Evolutionary conservation across 108 stramenopile species (phyloP).

Genomic region (Cyclostephanos tholiformis): DNA sequence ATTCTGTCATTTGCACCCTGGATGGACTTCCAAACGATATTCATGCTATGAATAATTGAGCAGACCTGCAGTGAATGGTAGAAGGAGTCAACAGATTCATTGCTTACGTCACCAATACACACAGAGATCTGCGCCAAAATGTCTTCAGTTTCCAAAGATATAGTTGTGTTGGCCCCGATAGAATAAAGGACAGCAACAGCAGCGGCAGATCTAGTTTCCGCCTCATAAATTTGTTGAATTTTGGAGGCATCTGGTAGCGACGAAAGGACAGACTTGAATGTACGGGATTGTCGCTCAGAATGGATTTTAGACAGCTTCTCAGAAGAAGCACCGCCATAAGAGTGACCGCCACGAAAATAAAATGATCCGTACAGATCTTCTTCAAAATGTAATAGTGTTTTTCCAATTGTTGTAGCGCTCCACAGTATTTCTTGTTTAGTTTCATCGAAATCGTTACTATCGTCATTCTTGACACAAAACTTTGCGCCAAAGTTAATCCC

Average conservation of each 20-base stretch:
- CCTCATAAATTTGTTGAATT: slow-evolving; percentile 45
- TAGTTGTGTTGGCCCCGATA: not conserved
- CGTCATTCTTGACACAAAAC: not conserved
- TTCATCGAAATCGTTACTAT: slow-evolving; percentile 14
- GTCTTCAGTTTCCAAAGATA: slow-evolving; percentile 4
- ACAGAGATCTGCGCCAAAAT: slow-evolving; percentile 31
- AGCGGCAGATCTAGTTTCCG: slow-evolving; percentile 49
- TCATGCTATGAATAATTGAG: slow-evolving; percentile 31
- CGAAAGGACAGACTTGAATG: slow-evolving; percentile 34
- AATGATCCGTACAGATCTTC: slow-evolving; percentile 66
- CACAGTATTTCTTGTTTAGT: slow-evolving; percentile 6
- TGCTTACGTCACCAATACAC: slow-evolving; percentile 24
- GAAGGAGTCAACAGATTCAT: slow-evolving; percentile 21
- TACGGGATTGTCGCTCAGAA: slow-evolving; percentile 19
- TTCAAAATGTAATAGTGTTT: slow-evolving; percentile 55
- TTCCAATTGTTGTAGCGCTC: slow-evolving; percentile 18
- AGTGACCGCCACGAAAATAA: slow-evolving; percentile 46
- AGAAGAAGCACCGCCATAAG: not conserved
- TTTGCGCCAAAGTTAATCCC: slow-evolving; percentile 14
- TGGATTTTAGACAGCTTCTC: slow-evolving; percentile 14
- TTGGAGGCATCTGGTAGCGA: slow-evolving; percentile 24
- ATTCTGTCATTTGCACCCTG: slow-evolving; percentile 16
- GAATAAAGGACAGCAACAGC: slow-evolving; percentile 53
- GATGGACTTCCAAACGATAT: slow-evolving; percentile 17
- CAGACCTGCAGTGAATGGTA: slow-evolving; percentile 26